A percentile compares a stretch with the other conserved stretches of the same genome.
Evolutionary conservation across 2,329 filamentous ascomycete species (phyloP).

Genomic region (Ophiosphaerella herpotricha): DNA sequence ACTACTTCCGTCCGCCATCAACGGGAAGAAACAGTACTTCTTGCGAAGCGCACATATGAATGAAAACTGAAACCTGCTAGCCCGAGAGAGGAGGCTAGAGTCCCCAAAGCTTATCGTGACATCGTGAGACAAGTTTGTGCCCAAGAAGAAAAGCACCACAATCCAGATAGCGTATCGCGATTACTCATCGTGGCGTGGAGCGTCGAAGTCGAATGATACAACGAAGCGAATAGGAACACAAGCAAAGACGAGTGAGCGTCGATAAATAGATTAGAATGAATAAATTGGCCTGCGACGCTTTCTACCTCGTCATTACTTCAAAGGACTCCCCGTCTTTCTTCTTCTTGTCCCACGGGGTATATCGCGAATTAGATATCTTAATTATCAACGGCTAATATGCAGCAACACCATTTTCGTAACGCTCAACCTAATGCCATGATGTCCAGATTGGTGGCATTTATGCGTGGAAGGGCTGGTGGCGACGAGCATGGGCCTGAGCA

Average conservation of each 20-base stretch:
- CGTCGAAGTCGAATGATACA: conserved; percentile 9
- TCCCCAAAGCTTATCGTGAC: conserved; percentile 38
- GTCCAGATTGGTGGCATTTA: conserved; percentile 24
- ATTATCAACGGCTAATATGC: conserved; percentile 28
- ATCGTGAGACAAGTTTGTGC: conserved; percentile 36
- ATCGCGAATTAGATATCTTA: conserved; percentile 37
- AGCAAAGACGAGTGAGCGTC: conserved; percentile 33
- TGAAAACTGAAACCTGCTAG: conserved; percentile 22
- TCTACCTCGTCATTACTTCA: conserved; percentile 44
- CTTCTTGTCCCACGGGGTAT: conserved; percentile 27
- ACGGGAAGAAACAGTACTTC: conserved; percentile 1
- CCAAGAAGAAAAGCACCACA: conserved; percentile 20
- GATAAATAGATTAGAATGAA: conserved; percentile 35
- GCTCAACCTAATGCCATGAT: conserved; percentile 22
- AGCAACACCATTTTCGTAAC: conserved; percentile 23
- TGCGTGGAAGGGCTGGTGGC: conserved; percentile 41
- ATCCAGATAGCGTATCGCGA: conserved; percentile 2
- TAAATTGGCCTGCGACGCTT: conserved; percentile 44
- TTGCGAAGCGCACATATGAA: conserved; percentile 22
- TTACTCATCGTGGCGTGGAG: conserved; percentile 6
- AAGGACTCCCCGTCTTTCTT: conserved; percentile 24
- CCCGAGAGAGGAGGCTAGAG: conserved; percentile 16
- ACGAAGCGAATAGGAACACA: conserved; percentile 23
- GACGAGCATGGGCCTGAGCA: conserved; percentile 34
- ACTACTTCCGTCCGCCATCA: conserved; percentile 3